Evolutionary conservation across 2,329 filamentous ascomycete species (phyloP), one percentile per base, ranked within the genome.

Genomic region (Phyllosticta capitalensis): DNA sequence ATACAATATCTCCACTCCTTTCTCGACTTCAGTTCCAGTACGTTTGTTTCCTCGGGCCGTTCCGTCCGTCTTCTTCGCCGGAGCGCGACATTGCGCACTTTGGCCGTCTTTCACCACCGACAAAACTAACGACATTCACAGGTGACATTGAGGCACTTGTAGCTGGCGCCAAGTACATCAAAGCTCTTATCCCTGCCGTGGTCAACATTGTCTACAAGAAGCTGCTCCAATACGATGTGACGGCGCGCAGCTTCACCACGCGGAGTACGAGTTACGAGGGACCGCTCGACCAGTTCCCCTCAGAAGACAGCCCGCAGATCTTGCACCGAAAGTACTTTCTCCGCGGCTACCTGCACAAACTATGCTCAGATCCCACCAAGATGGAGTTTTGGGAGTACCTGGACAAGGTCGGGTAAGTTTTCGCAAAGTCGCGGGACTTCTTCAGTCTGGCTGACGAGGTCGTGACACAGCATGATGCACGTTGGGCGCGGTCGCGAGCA

Each of bases 191-290:
- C 63, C 90, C 90, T 1, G 86, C 88, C 52, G 82, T 94, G 21
- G 88, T 92, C 67, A 90, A 92, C 73, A 88, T 91, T 62, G 87
- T 92, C 33, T 94, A 92, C 77, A 85, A 85, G 68, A 92, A 92
- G 70, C 81, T 94, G 0, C 78, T 92, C 10, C 83, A 85, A 67
- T 89, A 89, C 73, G 89, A 92, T 69, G 89, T 92, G 71, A 94
- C 89, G 3, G 88, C 89, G 1, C 82, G 87, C 57, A 87, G 88
- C 14, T 90, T 92, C 70, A 81, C 84, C 61, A 83, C 79, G 1
- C 72, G 79, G 53, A 77, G 79, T 58, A 82, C 80, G 9, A 84
- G 83, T 50, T 86, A 84, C 63, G 85, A 89, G 64, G 85, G 84
- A 0, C 83, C 85, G 2, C 78, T 88, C 14, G 85, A 89, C 62